A percentile compares a stretch with the other conserved stretches of the same genome.
These are phyloP conservation scores for Lipomyces spencermartinsiae DNA, from an alignment of 805 yeast species.

Conservation along the genomic window DNA sequence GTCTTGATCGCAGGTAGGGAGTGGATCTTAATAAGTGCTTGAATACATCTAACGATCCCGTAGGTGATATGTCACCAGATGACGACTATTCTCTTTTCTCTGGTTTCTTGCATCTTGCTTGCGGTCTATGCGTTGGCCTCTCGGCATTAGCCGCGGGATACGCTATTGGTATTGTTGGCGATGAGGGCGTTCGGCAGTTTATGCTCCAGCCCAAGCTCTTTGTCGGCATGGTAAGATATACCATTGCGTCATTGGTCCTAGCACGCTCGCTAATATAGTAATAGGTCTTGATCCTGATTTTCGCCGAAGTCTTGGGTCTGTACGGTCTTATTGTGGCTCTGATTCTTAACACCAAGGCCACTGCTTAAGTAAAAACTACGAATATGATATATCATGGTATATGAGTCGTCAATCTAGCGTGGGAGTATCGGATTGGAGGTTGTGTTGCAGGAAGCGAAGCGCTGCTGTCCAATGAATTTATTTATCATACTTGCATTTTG, in stretches of 20 bases:
- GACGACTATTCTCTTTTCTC: slow-evolving; percentile 65
- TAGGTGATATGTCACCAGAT: slow-evolving; percentile 36
- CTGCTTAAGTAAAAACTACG: slow-evolving; percentile 42
- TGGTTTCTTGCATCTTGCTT: slow-evolving; percentile 96
- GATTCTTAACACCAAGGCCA: slow-evolving; percentile 96
- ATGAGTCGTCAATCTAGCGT: neutral
- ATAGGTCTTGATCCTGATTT: slow-evolving; percentile 77
- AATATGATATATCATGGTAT: neutral
- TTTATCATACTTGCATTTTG: neutral
- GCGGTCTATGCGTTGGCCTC: slow-evolving; percentile 95
- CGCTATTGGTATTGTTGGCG: slow-evolving; percentile 94
- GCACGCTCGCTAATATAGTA: neutral
- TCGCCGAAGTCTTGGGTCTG: slow-evolving; percentile 92
- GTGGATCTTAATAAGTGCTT: neutral
- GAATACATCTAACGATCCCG: slow-evolving; percentile 64
- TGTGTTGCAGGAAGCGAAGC: neutral
- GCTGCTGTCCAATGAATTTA: neutral
- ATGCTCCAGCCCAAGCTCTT: slow-evolving; percentile 88
- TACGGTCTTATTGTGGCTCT: slow-evolving; percentile 98
- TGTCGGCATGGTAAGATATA: slow-evolving; percentile 72
- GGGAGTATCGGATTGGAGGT: neutral
- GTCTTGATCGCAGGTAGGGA: slow-evolving; percentile 86
- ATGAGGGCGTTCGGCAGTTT: slow-evolving; percentile 85
- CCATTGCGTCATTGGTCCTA: neutral
- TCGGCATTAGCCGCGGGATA: slow-evolving; percentile 96